Base-by-base conservation (phyloP, 1,139 yeast genomes). In the Zygosaccharomyces pseudobailii region DNA sequence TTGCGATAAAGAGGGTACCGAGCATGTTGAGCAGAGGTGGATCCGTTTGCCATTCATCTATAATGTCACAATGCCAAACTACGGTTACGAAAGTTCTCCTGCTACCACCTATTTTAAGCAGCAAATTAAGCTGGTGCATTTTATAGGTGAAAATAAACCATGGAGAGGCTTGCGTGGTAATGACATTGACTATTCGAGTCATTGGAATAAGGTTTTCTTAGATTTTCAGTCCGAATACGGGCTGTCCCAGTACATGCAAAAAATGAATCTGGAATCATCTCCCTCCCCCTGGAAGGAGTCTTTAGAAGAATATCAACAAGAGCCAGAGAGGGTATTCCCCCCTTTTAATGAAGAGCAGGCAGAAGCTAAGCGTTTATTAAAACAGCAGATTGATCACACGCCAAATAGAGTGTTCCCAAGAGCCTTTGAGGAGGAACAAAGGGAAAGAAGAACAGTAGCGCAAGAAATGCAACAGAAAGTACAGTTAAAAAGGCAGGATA, bases 11-110 rank as follows among this genome's bases (percentile, higher is more conserved):
- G 17, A 35, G 10, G 38, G 33, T 36, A 19, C 48, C 42, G 45
- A 46, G 48, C 9, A 30, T 17, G 32, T 38, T 6, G 20, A 24
- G 17, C 36, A 46, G 21, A 53, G 72, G 41, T 84, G 97, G 97
- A 67, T 73, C 31, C 75, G 80, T 43, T 67, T 92, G 41, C 92
- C 97, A 0, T 92, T 89, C 59, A 65, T 80, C 45, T 90, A 82
- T 71, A 92, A 92, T 58, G 95, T 90, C 28, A 89, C 97, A 6
- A 58, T 62, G 0, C 87, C 95, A 1, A 78, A 83, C 22, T 72
- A 80, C n/a, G 82, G 84, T 44, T 90, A 90, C 64, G 88, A 90
- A 63, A 84, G 87, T 65, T 71, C 79, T 33, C 97, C 97, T 0
- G 97, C 97, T 0, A 45, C 76, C 62, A 70, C 71, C 34, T 78